Percentiles rank a stretch among this genome's conserved stretches.
Conservation (phyloP, 83 land plant species). For the Diphasiastrum complanatum region DNA sequence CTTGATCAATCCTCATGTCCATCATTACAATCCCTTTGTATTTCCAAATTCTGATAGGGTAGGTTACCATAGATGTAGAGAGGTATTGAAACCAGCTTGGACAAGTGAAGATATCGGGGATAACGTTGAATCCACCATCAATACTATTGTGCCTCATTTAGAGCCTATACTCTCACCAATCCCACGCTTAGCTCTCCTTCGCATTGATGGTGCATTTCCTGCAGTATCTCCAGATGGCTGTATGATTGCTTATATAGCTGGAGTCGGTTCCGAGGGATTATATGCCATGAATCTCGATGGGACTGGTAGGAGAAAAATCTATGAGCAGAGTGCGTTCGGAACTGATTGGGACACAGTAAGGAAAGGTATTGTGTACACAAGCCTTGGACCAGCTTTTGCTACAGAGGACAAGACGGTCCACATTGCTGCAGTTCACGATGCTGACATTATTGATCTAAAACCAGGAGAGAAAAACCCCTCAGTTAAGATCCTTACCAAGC, state of each 20-base stretch:
- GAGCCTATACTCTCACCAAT: no score
- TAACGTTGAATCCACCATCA: no score
- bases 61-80: constrained; percentile 77
- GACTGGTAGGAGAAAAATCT: constrained; percentile 3
- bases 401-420: constrained; percentile 26
- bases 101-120: constrained; percentile 4
- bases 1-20: constrained; percentile 32
- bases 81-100: constrained; percentile 19
- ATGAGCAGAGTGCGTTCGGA: neutral
- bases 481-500: constrained; percentile 38
- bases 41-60: constrained; percentile 33
- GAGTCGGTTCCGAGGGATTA: neutral
- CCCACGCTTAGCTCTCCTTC: constrained; percentile 1
- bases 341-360: neutral
- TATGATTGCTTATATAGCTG: neutral
- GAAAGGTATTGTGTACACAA: constrained; percentile 44
- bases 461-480: constrained; percentile 8
- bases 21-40: constrained; percentile 80
- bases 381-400: constrained; percentile 27
- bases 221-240: constrained; percentile 3
- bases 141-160: no score
- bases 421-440: constrained; percentile 30
- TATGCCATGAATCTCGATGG: neutral
- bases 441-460: neutral
- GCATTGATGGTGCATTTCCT: constrained; percentile 11